Base-by-base conservation (phyloP, 2,329 filamentous ascomycete genomes). In the Talaromyces sp. region DNA sequence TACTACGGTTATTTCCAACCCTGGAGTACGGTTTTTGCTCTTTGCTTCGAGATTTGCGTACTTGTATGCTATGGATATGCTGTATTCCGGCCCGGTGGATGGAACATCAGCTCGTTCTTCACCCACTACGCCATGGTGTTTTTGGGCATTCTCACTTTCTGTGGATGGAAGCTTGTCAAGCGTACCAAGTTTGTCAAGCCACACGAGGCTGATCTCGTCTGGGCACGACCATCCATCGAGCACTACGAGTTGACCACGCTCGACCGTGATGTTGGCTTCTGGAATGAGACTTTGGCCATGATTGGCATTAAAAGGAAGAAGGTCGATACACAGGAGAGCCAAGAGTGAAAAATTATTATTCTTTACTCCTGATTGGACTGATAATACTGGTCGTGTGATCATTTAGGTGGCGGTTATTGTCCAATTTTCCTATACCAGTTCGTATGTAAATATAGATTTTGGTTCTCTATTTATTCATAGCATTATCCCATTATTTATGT, bases 111-210 rank as follows among this genome's bases (percentile, higher is more conserved):
- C 77, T 86, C 83, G 66, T 91, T 91, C 74, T 83, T 91, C 71
- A 90, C 87, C 1, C 87, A 86, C 51, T 91, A 91, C 72, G 77
- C 88, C 17, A 88, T 88, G 61, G 90, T 92, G 66, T 88, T 88
- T 1, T 73, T 91, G 38, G 91, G 89, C 72, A 75, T 91, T 10
- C 74, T 81, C 31, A 80, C 88, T 69, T 84, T 90, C 69, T 83
- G 85, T 63, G 87, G 87, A 0, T 86, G 86, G 77, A 89, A 88
- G 77, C 61, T 81, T 62, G 65, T 73, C 64, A 83, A 78, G 61
- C 82, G 80, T 75, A 82, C 77, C 61, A 78, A 81, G 65, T 77
- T 80, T 21, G 69, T 88, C 61, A 79, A 79, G 65, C 75, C 87
- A 1, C 75, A 82, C 63, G 79, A 84, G 68, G 85, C 81, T 52